Evolutionary conservation across 2,329 filamentous ascomycete species (phyloP), one percentile per base, ranked within the genome.

Genomic region (Talaromyces pinophilus): DNA sequence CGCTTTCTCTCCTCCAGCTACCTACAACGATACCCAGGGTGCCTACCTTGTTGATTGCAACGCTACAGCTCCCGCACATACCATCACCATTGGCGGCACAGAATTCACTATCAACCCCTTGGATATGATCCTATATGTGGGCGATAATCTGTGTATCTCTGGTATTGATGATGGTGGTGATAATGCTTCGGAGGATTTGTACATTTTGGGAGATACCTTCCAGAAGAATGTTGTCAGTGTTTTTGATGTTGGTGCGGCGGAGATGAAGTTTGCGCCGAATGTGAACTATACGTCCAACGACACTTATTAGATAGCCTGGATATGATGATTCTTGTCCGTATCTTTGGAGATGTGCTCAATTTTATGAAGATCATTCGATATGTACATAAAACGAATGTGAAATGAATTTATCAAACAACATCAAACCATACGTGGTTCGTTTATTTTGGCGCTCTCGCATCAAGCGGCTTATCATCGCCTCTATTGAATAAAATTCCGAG

Each of bases 151-250:
- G 33, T 73, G 71, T 46, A 64, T 68, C 7, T 73, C 74, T 73
- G 62, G 10, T 74, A 75, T 59, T 66, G 65, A 19, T 76, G 72
- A 60, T 65, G 74, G 64, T 15, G 74, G 38, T 59, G 70, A 72
- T 6, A 71, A 80, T 33, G 70, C 77, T 52, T 68, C 73, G 48
- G 68, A 70, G 6, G 71, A 70, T 15, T 66, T 72, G 10, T 76
- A 72, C 2, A 80, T 84, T 50, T 68, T 85, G 57, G 83, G 83
- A 0, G 81, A 81, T 62, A 73, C 78, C 3, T 85, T 83, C 68
- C 73, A 84, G 72, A 83, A 82, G 72, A 84, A 82, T 67, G 83
- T 85, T 0, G 72, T 85, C 4, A 75, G 79, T 10, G 82, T 85
- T 1, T 84, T 82, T 72, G 83, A 85, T 74, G 77, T 85, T 66